These are phyloP conservation scores for Quercus robur DNA, from an alignment of 306 rosid species.

Conservation along the genomic window DNA sequence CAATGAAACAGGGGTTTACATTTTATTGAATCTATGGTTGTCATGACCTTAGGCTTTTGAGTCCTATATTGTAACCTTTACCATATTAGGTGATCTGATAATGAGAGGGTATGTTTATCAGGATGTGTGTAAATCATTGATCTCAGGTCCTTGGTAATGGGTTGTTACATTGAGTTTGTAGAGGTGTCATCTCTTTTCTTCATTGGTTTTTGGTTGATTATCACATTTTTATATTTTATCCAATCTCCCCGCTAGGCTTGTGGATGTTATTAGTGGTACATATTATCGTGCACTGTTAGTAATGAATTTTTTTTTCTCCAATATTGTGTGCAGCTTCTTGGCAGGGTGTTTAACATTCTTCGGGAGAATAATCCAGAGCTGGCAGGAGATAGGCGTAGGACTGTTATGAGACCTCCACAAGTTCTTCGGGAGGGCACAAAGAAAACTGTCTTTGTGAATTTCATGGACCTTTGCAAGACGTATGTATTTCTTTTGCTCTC, in stretches of 20 bases:
- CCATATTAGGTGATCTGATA: neutral
- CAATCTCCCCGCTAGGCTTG: neutral
- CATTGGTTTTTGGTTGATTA: too few relatives aligned
- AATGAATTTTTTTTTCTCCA: neutral
- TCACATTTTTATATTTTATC: too few relatives aligned
- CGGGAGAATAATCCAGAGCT: conserved; percentile 95
- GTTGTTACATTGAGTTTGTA: too few relatives aligned
- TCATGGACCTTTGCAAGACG: conserved; percentile 96
- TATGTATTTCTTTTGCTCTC: conserved; percentile 20
- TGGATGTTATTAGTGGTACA: neutral
- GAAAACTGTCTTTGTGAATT: conserved; percentile 94
- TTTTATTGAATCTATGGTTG: neutral
- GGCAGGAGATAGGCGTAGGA: conserved; percentile 85
- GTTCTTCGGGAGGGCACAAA: conserved; percentile 99
- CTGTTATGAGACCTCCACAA: conserved; percentile 98
- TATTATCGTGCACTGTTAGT: neutral
- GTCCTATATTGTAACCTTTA: neutral
- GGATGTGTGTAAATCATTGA: neutral
- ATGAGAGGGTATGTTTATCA: neutral
- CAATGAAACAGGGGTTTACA: neutral
- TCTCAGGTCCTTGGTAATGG: neutral
- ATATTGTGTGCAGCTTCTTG: conserved; percentile 65
- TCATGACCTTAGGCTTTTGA: neutral
- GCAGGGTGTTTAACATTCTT: conserved; percentile 87
- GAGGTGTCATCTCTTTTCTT: too few relatives aligned